These are phyloP conservation scores for Nyssa sinensis DNA, from an alignment of 148 eudicot species.

Conservation along the genomic window DNA sequence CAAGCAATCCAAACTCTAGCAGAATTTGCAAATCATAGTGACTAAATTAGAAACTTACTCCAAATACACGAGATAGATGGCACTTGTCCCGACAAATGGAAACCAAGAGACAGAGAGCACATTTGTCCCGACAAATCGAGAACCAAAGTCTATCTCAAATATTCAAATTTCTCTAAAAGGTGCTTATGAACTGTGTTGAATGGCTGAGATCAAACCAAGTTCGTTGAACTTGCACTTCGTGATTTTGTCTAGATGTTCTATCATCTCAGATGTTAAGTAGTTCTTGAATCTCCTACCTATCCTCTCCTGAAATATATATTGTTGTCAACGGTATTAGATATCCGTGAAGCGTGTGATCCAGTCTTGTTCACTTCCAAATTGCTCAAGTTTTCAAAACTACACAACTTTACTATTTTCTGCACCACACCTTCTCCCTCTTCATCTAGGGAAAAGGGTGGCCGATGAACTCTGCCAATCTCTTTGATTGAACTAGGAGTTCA, in stretches of 20 bases:
- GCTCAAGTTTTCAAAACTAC: conserved; percentile 20
- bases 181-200: too few species aligned
- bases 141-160: too few species aligned
- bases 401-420: conserved; percentile 1
- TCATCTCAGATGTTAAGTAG: too few species aligned
- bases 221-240: not conserved
- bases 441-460: conserved; percentile 16
- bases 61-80: too few species aligned
- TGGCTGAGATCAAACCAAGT: not conserved
- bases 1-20: too few species aligned
- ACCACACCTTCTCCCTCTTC: conserved; percentile 19
- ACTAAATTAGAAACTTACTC: too few species aligned
- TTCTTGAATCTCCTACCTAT: conserved; percentile 10
- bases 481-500: not conserved
- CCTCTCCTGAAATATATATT: conserved; percentile 8
- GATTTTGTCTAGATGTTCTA: too few species aligned
- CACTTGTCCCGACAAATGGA: too few species aligned
- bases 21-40: too few species aligned
- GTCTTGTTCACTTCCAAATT: conserved; percentile 22
- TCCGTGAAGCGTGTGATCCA: not conserved
- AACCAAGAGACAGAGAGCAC: too few species aligned
- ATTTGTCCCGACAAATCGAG: too few species aligned
- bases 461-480: conserved; percentile 17
- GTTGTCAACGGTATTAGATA: not conserved
- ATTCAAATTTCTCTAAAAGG: too few species aligned